Evolutionary conservation across 2,329 filamentous ascomycete species (phyloP), one percentile per base, ranked within the genome.

Genomic region (Chrysoporthe puriensis): DNA sequence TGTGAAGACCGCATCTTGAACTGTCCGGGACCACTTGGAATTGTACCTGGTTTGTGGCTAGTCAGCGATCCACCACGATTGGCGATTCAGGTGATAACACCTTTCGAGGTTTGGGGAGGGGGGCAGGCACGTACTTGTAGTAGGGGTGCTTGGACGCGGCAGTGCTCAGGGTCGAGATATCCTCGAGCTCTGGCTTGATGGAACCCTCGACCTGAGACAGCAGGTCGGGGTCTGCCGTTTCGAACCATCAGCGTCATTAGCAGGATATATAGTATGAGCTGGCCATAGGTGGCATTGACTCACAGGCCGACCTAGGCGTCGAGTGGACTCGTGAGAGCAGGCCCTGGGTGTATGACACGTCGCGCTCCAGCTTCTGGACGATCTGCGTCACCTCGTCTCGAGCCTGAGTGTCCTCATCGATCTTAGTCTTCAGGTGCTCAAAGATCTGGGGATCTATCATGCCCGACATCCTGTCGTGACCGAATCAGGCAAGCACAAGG

Each of bases 261-360:
- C 40, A 57, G 13, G 16, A 14, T 32, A 14, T 3, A 16, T 46
- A n/a, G 11, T 21, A 14, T 46, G 18, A 46, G 16, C 26, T 3
- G 7, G 8, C 8, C 8, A 50, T 34, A 40, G 9, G 14, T 18
- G 32, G 36, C 50, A 2, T 50, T 11, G 44, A 79, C 82, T 70
- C 74, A 85, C 85, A 85, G 71, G 83, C 81, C 32, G 82, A 77
- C 69, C 89, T 86, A 14, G 93, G 90, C 4, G 94, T 97, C 2
- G 94, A 96, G 80, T 99, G 96, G 62, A 96, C 93, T 76, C 93
- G 86, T 48, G 95, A 96, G 62, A 98, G 87, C 64, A 94, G 86
- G 57, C 94, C 93, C 75, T 95, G 92, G 32, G 91, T 90, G 70
- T 89, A 89, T 73, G 92, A 88, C 71, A 92, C 91, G 86, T 93